These are phyloP conservation scores for Cyanidioschyzon merolae DNA, from an alignment of 23 red algal species.

Conservation along the genomic window DNA sequence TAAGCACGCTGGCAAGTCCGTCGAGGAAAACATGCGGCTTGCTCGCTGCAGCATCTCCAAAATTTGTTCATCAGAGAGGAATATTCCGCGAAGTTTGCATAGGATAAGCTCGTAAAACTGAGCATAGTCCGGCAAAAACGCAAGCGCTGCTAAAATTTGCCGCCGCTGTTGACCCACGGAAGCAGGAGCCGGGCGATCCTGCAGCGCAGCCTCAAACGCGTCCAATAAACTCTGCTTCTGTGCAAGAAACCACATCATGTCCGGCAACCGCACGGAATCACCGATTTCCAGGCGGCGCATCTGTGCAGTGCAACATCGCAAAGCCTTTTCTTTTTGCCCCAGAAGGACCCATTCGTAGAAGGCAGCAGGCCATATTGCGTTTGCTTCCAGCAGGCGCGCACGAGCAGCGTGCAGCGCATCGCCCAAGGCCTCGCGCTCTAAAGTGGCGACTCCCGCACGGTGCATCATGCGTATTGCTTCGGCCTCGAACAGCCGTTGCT, in stretches of 20 bases:
- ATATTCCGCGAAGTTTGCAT: background rate
- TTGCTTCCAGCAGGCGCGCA: background rate
- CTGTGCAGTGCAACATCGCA: background rate
- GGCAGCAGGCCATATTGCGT: background rate
- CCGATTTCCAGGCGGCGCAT: background rate
- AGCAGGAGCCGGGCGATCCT: background rate
- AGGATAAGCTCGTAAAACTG: background rate
- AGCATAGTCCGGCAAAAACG: background rate
- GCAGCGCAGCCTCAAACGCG: background rate
- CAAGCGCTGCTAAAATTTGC: background rate
- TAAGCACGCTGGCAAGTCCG: background rate
- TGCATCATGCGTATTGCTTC: background rate
- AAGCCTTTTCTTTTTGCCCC: background rate
- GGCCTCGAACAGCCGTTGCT: background rate
- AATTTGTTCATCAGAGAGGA: background rate
- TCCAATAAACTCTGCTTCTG: background rate
- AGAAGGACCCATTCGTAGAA: background rate
- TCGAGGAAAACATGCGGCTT: background rate
- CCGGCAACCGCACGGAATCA: background rate
- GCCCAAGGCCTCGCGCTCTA: background rate
- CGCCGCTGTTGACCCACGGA: background rate
- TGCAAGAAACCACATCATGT: background rate
- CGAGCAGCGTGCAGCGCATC: background rate
- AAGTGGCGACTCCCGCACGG: background rate
- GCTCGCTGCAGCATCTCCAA: background rate